Evolutionary conservation across 2,329 filamentous ascomycete genomes (phyloP), one percentile per base, ranked within the genome.

Genomic region (Cladophialophora carrionii): DNA sequence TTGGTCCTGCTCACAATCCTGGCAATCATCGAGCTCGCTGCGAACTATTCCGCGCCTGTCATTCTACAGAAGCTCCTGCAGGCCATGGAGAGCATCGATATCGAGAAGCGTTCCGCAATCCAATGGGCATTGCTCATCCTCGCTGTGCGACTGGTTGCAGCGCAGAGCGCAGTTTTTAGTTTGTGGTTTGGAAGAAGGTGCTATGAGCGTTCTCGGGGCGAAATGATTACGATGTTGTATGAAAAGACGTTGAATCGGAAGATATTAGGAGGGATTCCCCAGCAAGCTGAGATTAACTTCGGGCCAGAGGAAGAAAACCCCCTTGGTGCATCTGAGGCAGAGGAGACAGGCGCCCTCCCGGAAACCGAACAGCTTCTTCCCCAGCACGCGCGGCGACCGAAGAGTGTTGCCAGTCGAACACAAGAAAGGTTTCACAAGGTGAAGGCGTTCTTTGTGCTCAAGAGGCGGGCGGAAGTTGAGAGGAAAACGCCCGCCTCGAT

Each of bases 191-290:
- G 88, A n/a, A 85, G 92, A 69, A 87, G 93, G 65, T 86, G 86
- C 31, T 96, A 96, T 71, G 92, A 96, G 75, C 82, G 92, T 64
- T 92, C 89, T 4, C 83, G 92, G 55, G 92, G 92, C 4, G 92
- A 96, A 77, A 86, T 94, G 84, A 89, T 94, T 64, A 93, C 90
- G 17, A 92, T 91, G 85, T 82, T 93, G 12, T 92, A 91, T 72
- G 90, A 92, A 72, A 94, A 94, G 76, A 90, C 88, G 0, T 75
- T 91, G 12, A 84, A 85, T 9, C 79, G 89, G 6, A 91, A 91
- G 75, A 85, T 84, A 29, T 74, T 82, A 5, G 77, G 79, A 72
- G 52, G 65, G 17, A 10, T 64, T 20, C 63, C 58, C 62, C n/a
- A 66, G 63, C n/a, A 64, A 34, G 46, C 54, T 51, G 72, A 57